Conservation (phyloP, 176 grass and related monocot genomes). For the Carex parvula region DNA sequence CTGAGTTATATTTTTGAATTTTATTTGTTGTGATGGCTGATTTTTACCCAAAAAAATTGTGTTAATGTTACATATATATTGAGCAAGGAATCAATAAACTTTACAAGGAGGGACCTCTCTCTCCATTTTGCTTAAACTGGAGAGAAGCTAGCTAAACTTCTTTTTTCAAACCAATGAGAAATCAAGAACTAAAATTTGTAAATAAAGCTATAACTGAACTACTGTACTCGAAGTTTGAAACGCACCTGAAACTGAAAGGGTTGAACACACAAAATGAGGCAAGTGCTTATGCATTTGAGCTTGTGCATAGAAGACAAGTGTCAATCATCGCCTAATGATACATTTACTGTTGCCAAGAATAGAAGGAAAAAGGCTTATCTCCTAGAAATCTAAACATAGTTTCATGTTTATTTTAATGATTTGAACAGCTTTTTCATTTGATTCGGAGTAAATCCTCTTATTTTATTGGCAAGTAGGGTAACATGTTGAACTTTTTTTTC, state of each 20-base stretch:
- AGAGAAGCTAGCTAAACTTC: neutral
- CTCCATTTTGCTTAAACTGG: neutral
- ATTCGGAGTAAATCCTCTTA: neutral
- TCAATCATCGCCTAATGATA: conserved; percentile 17
- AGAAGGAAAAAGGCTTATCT: neutral
- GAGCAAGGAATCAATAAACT: neutral
- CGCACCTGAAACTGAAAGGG: conserved; percentile 11
- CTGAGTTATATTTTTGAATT: neutral
- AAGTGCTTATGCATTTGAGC: conserved; percentile 1
- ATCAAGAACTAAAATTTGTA: neutral
- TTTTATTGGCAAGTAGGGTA: neutral
- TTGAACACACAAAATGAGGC: conserved; percentile 18
- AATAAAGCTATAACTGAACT: neutral
- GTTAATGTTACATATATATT: neutral
- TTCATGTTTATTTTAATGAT: neutral
- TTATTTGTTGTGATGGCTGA: neutral
- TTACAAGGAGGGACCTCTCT: neutral
- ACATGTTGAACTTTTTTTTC: neutral
- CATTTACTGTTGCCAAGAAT: neutral
- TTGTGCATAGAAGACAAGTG: conserved; percentile 16
- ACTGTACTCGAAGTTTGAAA: neutral
- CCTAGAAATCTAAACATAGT: neutral
- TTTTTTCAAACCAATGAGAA: neutral
- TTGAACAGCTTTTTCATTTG: neutral
- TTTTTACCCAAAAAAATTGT: neutral